These are phyloP conservation scores for Phaeosphaeriaceae sp. DNA, from an alignment of 2,329 filamentous ascomycete species.

Conservation along the genomic window DNA sequence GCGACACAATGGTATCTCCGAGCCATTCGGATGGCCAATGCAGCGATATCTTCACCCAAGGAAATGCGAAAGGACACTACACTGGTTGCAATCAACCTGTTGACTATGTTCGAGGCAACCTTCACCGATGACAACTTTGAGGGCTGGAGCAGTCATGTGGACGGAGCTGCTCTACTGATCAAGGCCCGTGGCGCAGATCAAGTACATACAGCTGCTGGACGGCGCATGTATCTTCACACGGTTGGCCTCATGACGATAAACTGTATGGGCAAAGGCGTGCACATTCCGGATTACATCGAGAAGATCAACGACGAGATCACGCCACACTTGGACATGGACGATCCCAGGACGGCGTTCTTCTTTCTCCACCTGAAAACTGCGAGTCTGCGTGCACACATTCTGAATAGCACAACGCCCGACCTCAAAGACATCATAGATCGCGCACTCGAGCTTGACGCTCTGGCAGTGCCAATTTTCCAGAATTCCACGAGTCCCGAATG, in stretches of 20 bases:
- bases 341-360: conserved; percentile 38
- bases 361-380: conserved; percentile 37
- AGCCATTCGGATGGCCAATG: conserved; percentile 43
- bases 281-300: conserved; percentile 33
- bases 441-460: conserved; percentile 34
- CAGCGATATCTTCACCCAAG: conserved; percentile 33
- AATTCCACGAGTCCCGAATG: conserved; percentile 23
- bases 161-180: conserved; percentile 43
- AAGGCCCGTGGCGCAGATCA: conserved; percentile 40
- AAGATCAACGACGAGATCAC: conserved; percentile 32
- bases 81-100: conserved; percentile 37
- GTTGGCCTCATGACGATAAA: conserved; percentile 36
- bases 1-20: conserved; percentile 41
- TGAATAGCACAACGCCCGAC: conserved; percentile 19
- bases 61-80: conserved; percentile 40
- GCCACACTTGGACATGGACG: conserved; percentile 25
- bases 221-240: conserved; percentile 43
- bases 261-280: conserved; percentile 33
- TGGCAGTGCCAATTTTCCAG: conserved; percentile 29
- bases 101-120: conserved; percentile 46
- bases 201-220: conserved; percentile 36
- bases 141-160: conserved; percentile 48
- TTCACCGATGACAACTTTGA: conserved; percentile 36
- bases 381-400: conserved; percentile 37
- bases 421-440: conserved; percentile 31